Evolutionary conservation across 2,329 filamentous ascomycete genomes (phyloP).

Genomic region (Talaromyces sp.): DNA sequence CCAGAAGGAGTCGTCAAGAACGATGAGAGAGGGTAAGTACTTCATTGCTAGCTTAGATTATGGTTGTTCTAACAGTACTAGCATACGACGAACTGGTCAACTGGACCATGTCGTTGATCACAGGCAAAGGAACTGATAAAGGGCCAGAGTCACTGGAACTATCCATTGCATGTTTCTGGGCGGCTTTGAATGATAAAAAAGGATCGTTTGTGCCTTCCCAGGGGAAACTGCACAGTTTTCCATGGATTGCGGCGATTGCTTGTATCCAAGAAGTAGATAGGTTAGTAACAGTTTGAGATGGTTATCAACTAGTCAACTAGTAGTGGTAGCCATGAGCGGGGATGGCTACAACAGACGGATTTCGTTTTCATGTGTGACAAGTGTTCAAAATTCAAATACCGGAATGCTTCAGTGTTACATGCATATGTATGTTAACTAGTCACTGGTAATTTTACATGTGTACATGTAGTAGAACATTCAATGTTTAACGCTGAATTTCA

Average conservation of each 20-base stretch:
- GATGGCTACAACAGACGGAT: background rate
- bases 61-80: slow-evolving; percentile 2
- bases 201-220: background rate
- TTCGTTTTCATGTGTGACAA: background rate
- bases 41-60: background rate
- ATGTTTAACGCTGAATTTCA: too few species aligned
- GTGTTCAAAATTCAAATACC: too few species aligned
- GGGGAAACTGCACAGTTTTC: slow-evolving; percentile 19
- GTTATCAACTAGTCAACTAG: background rate
- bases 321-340: background rate
- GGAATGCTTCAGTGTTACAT: too few species aligned
- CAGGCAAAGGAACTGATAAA: slow-evolving; percentile 14
- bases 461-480: too few species aligned
- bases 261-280: slow-evolving; percentile 22
- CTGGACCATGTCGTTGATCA: slow-evolving; percentile 19
- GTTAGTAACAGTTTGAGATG: slow-evolving; percentile 1
- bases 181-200: slow-evolving; percentile 11
- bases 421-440: too few species aligned
- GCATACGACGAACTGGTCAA: slow-evolving; percentile 21
- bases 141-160: slow-evolving; percentile 21
- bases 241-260: slow-evolving; percentile 21
- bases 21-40: slow-evolving; percentile 19
- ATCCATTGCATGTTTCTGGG: slow-evolving; percentile 22
- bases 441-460: too few species aligned
- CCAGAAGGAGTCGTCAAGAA: slow-evolving; percentile 20